Evolutionary conservation across 768 basidiomycete genomes (phyloP).

Genomic region (Phanerodontia chrysosporium): DNA sequence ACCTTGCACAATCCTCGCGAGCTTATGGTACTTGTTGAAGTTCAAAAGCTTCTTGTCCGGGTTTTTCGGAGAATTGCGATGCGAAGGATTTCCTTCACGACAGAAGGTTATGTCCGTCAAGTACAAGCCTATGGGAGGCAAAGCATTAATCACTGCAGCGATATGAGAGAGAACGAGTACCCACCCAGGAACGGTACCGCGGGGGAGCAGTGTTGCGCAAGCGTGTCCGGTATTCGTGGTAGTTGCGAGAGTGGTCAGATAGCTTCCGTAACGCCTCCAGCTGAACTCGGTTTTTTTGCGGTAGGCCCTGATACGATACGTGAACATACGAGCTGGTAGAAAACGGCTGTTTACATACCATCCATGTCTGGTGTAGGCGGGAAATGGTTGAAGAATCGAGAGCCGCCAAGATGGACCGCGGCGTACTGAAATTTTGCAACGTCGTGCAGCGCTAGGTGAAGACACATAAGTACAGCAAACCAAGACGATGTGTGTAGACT

Average conservation of each 20-base stretch:
- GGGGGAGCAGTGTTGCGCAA: conserved; percentile 83
- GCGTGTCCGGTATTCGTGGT: conserved; percentile 83
- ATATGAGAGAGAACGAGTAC: conserved; percentile 12
- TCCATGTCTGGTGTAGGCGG: conserved; percentile 90
- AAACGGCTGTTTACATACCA: conserved; percentile 46
- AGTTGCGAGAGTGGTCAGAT: conserved; percentile 89
- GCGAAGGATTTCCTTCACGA: conserved; percentile 87
- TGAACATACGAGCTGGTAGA: neutral
- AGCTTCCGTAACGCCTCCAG: conserved; percentile 79
- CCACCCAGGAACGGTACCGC: conserved; percentile 93
- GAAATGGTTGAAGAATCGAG: conserved; percentile 94
- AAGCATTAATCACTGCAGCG: conserved; percentile 5
- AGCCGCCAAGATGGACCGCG: conserved; percentile 89
- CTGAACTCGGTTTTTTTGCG: conserved; percentile 78
- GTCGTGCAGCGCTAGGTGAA: conserved; percentile 68
- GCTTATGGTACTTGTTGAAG: conserved; percentile 94
- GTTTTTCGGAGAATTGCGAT: conserved; percentile 73
- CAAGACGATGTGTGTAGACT: conserved; percentile 2
- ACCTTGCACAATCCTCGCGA: conserved; percentile 83
- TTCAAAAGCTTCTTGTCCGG: conserved; percentile 82
- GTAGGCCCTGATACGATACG: conserved; percentile 54
- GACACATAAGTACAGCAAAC: neutral
- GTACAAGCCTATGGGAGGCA: conserved; percentile 56
- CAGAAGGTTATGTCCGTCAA: conserved; percentile 94
- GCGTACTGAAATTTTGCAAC: conserved; percentile 87